A percentile compares a stretch with the other conserved stretches of the same genome.
phyloP scores from a whole-genome alignment of 106 monocot species.

The Platanthera zijinensis region DNA sequence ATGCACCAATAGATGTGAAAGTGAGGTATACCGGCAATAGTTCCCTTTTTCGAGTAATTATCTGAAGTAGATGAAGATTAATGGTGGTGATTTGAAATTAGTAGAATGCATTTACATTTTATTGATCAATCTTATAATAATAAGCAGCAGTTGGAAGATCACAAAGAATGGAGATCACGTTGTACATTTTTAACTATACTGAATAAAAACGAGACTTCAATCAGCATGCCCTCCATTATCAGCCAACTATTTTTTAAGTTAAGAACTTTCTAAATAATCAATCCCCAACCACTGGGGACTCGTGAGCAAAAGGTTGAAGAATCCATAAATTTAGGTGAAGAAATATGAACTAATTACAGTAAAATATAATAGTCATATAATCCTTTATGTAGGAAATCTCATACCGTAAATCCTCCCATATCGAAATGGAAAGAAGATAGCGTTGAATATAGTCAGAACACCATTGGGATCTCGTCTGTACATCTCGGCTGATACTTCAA shows the following conservation, averaged over 20 bases:
- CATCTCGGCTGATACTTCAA: constrained; percentile 99
- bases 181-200: neutral
- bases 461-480: constrained; percentile 84
- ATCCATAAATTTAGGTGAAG: neutral
- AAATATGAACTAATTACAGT: neutral
- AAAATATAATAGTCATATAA: neutral
- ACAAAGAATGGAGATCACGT: neutral
- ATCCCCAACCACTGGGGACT: neutral
- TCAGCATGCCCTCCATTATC: neutral
- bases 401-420: constrained; percentile 97
- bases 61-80: neutral
- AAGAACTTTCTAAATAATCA: neutral
- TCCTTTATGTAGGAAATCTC: constrained; percentile 1
- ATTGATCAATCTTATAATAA: neutral
- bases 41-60: neutral
- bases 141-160: neutral
- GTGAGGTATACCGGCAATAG: too few species aligned
- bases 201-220: neutral
- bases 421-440: constrained; percentile 71
- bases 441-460: constrained; percentile 90
- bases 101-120: neutral
- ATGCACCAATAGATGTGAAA: too few species aligned
- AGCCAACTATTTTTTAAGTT: neutral
- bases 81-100: neutral
- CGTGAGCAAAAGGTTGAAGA: neutral